A percentile compares a stretch with the other conserved stretches of the same genome.
phyloP scores from a whole-genome alignment of 495 filamentous ascomycete genomes.

The Cercophora scortea region DNA sequence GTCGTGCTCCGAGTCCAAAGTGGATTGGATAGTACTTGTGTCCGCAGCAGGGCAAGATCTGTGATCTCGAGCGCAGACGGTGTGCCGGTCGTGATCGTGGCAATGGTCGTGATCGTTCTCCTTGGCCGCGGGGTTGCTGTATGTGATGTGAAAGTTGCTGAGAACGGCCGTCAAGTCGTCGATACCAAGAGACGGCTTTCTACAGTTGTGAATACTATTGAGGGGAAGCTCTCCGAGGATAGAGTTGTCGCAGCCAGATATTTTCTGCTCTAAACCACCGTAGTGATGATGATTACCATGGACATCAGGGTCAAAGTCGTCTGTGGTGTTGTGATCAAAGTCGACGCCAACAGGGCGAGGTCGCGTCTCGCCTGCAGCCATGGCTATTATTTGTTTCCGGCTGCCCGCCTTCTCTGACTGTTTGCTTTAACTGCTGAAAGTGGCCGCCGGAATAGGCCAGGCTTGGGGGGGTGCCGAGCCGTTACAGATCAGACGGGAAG shows the following conservation, averaged over 20 bases:
- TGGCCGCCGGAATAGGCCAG: constrained; percentile 15
- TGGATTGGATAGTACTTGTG: no score
- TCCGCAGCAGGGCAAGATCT: no score
- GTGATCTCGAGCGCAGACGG: no score
- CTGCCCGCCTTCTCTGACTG: background rate
- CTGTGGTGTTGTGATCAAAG: constrained; percentile 2
- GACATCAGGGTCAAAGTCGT: constrained; percentile 14
- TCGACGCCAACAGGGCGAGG: constrained; percentile 5
- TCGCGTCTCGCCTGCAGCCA: constrained; percentile 13
- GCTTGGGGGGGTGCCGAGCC: constrained; percentile 1
- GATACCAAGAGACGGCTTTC: constrained; percentile 4
- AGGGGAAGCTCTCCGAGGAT: constrained; percentile 27
- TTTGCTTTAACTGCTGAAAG: background rate
- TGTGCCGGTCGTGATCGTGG: no score
- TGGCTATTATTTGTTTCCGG: constrained; percentile 22
- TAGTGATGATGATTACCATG: constrained; percentile 4
- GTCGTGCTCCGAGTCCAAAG: no score
- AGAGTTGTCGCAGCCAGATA: constrained; percentile 9
- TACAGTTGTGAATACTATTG: constrained; percentile 22
- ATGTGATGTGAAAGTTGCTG: background rate
- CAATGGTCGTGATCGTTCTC: constrained; percentile 4
- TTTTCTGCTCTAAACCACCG: background rate
- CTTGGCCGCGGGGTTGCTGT: constrained; percentile 9
- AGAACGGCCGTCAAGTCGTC: constrained; percentile 23
- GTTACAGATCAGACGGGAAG: background rate